Evolutionary conservation across 75 land plant species (phyloP).

Genomic region (Adiantum capillusveneris): DNA sequence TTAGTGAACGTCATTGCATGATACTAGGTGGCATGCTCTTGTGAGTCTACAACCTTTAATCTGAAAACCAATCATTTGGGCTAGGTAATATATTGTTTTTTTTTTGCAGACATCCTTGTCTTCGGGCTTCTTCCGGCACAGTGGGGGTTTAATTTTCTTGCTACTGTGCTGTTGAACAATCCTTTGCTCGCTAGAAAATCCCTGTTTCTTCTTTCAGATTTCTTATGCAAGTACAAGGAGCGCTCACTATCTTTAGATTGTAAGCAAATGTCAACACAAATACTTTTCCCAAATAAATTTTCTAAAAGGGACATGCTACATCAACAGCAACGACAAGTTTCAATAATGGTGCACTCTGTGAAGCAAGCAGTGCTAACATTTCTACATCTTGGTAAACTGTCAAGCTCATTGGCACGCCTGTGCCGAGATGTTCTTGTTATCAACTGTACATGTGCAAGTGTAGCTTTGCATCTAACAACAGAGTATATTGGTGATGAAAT

Average conservation of each 20-base stretch:
- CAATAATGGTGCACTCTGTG: constrained; percentile 8
- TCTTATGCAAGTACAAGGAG: constrained; percentile 11
- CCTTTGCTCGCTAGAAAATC: constrained; percentile 7
- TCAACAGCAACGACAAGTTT: constrained; percentile 5
- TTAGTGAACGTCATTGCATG: background rate
- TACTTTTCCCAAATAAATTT: background rate
- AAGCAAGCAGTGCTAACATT: constrained; percentile 26
- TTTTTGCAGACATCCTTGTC: constrained; percentile 26
- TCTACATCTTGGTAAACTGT: constrained; percentile 20
- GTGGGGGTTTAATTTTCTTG: constrained; percentile 20
- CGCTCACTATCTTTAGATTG: background rate
- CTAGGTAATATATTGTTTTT: constrained; percentile 4
- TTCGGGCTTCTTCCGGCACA: constrained; percentile 33
- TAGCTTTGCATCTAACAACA: constrained; percentile 33
- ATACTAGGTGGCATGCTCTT: no score
- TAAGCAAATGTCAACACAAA: background rate
- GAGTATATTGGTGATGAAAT: constrained; percentile 40
- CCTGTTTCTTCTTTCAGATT: constrained; percentile 15
- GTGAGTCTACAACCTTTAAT: background rate
- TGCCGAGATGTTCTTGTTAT: constrained; percentile 36
- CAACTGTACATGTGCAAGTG: constrained; percentile 19
- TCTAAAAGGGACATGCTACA: constrained; percentile 5
- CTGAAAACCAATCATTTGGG: background rate
- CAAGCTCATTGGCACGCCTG: constrained; percentile 22
- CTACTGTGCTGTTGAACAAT: constrained; percentile 19